Evolutionary conservation across 148 eudicot species (phyloP).

Genomic region (Beta vulgaris): DNA sequence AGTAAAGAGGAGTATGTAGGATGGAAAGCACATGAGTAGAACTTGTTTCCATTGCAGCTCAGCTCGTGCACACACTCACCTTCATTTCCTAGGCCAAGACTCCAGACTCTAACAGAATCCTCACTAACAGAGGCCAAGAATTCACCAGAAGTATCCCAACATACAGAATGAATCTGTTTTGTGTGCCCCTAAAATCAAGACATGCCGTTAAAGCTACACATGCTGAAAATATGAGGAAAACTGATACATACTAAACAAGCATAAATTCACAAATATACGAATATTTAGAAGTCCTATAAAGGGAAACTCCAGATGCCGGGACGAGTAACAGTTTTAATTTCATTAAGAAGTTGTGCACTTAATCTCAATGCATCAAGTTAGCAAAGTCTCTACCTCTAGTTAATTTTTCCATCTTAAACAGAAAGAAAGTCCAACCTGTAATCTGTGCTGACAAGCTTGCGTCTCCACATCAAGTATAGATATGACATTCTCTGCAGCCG

Average conservation of each 20-base stretch:
- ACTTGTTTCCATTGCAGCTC: constrained; percentile 75
- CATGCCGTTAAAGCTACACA: neutral
- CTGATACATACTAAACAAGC: neutral
- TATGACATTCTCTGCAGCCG: constrained; percentile 77
- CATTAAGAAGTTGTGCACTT: neutral
- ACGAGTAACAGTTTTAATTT: too few relatives aligned
- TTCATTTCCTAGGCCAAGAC: constrained; percentile 63
- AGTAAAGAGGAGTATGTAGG: constrained; percentile 75
- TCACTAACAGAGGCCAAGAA: constrained; percentile 85
- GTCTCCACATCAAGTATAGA: constrained; percentile 80
- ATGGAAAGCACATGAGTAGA: constrained; percentile 84
- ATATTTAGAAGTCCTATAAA: neutral
- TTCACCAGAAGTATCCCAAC: constrained; percentile 94
- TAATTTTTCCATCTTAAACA: neutral
- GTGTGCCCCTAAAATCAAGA: constrained; percentile 65
- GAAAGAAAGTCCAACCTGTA: constrained; percentile 42
- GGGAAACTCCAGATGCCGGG: neutral
- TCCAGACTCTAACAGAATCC: constrained; percentile 90
- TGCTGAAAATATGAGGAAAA: neutral
- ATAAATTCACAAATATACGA: neutral
- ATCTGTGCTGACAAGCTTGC: constrained; percentile 61
- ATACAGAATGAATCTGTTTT: constrained; percentile 64
- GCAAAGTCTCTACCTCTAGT: neutral
- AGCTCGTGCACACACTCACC: constrained; percentile 79
- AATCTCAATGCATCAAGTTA: neutral